Conservation (phyloP, 2,329 filamentous ascomycete species). For the Aspergillus sp. region DNA sequence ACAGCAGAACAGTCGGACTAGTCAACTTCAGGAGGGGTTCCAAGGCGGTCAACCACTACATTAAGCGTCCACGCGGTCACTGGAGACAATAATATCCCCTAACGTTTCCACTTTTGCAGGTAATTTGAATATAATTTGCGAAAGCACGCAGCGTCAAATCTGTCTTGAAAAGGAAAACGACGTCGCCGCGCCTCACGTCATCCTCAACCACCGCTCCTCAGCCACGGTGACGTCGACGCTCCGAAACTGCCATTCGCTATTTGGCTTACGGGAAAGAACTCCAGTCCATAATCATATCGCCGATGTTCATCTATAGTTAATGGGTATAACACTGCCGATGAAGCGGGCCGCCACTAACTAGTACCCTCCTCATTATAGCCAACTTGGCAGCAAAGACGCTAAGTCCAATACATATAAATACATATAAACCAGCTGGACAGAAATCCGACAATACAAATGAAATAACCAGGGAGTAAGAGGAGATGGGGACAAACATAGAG, state of each 20-base stretch:
- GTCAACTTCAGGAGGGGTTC: slow-evolving; percentile 13
- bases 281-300: neutral
- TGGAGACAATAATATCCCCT: no score
- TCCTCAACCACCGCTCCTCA: neutral
- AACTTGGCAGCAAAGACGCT: slow-evolving; percentile 12
- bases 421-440: slow-evolving; percentile 13
- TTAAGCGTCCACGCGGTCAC: neutral
- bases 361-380: slow-evolving; percentile 13
- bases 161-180: no score
- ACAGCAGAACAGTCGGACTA: slow-evolving; percentile 10
- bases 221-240: neutral
- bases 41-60: slow-evolving; percentile 9
- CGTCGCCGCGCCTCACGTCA: slow-evolving; percentile 1
- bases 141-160: no score
- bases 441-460: slow-evolving; percentile 1
- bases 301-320: neutral
- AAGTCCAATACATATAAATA: slow-evolving; percentile 14
- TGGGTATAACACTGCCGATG: neutral
- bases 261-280: neutral
- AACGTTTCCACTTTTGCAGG: no score
- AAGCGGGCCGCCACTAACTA: neutral
- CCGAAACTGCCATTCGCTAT: neutral
- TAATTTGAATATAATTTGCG: no score
- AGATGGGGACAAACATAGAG: neutral
- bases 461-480: neutral